phyloP scores from a whole-genome alignment of 2,329 filamentous ascomycete species.

The Colletotrichum orchidophilum region DNA sequence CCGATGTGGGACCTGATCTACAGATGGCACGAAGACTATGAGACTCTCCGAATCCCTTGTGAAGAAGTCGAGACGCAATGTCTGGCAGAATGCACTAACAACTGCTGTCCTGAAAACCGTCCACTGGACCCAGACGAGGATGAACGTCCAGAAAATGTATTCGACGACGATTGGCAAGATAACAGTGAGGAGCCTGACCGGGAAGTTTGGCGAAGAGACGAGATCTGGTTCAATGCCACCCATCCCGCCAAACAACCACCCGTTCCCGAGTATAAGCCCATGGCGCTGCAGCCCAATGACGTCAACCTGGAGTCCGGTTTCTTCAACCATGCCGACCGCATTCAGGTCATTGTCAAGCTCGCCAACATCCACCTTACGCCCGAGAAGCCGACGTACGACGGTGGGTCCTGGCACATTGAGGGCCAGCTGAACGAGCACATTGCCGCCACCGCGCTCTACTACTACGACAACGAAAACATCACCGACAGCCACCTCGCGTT shows the following conservation, averaged over 20 bases:
- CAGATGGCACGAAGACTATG: slow-evolving; percentile 42
- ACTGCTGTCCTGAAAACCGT: slow-evolving; percentile 28
- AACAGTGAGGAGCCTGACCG: slow-evolving; percentile 34
- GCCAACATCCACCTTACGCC: slow-evolving; percentile 69
- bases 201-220: slow-evolving; percentile 30
- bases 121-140: slow-evolving; percentile 40
- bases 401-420: slow-evolving; percentile 65
- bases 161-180: slow-evolving; percentile 25
- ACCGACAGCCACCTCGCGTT: slow-evolving; percentile 61
- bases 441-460: slow-evolving; percentile 69
- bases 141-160: slow-evolving; percentile 29
- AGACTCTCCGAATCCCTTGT: slow-evolving; percentile 39
- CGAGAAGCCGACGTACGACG: slow-evolving; percentile 61
- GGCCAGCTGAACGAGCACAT: slow-evolving; percentile 71
- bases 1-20: slow-evolving; percentile 56
- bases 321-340: slow-evolving; percentile 41
- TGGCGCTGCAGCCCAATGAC: slow-evolving; percentile 26
- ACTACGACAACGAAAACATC: slow-evolving; percentile 70
- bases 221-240: slow-evolving; percentile 40
- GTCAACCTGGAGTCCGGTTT: slow-evolving; percentile 42
- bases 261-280: not conserved
- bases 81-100: slow-evolving; percentile 26
- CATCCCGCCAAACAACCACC: slow-evolving; percentile 37
- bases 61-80: slow-evolving; percentile 35
- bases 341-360: slow-evolving; percentile 73